A percentile compares a stretch with the other conserved stretches of the same genome.
Conservation (phyloP, 1,284 basidiomycete genomes). For the Retiboletus flavoniger region DNA sequence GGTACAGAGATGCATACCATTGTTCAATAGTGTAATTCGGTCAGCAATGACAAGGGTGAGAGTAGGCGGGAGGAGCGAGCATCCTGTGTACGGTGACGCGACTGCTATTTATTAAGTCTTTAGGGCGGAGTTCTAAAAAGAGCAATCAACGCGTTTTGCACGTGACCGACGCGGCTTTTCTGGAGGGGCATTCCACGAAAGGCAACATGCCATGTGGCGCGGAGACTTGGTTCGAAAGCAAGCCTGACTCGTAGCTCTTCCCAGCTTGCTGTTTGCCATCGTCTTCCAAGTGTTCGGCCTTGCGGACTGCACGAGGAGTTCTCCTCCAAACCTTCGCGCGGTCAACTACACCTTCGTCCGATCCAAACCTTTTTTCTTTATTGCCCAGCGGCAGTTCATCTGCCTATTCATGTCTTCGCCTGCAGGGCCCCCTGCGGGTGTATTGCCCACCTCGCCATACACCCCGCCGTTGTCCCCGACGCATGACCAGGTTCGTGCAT, state of each 20-base stretch:
- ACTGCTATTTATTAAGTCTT: conserved; percentile 31
- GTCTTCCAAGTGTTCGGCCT: conserved; percentile 22
- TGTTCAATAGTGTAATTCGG: conserved; percentile 1
- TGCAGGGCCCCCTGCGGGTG: conserved; percentile 35
- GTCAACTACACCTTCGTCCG: conserved; percentile 14
- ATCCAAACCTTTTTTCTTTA: conserved; percentile 19
- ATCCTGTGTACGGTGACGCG: conserved; percentile 18
- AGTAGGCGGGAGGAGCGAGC: conserved; percentile 7
- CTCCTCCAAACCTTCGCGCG: conserved; percentile 22
- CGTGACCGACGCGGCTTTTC: conserved; percentile 34
- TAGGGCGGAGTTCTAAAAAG: conserved; percentile 35
- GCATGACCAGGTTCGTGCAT: conserved; percentile 42
- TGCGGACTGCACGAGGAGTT: conserved; percentile 35
- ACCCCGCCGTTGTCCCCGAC: conserved; percentile 37
- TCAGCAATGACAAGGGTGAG: conserved; percentile 3
- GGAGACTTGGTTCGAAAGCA: conserved; percentile 17
- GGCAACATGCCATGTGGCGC: conserved; percentile 16
- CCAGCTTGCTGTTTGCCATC: conserved; percentile 10
- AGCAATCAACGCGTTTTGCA: conserved; percentile 35
- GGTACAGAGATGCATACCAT: conserved; percentile 20
- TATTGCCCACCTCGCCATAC: conserved; percentile 24
- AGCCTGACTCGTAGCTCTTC: conserved; percentile 2
- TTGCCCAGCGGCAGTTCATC: conserved; percentile 23
- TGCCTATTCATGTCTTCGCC: conserved; percentile 34
- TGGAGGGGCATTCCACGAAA: conserved; percentile 16